Percentiles rank a stretch among this genome's conserved stretches.
Conservation (phyloP, 371 early-diverging fungal species). For the Catenaria anguillulae region DNA sequence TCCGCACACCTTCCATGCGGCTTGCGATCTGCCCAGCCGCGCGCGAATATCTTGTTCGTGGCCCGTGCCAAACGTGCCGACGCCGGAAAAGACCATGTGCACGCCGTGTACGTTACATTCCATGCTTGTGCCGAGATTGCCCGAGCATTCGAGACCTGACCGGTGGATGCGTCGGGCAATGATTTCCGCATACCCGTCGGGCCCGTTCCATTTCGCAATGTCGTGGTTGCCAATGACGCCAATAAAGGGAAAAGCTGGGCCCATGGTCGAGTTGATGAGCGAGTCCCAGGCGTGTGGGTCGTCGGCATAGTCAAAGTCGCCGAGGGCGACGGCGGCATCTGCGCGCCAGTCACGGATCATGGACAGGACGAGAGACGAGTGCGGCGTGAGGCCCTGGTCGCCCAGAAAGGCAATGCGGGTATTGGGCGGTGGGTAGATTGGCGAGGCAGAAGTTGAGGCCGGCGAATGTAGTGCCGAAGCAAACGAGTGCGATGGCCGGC, state of each 20-base stretch:
- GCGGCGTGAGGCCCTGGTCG: constrained; percentile 19
- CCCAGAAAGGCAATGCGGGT: constrained; percentile 17
- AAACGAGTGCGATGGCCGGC: neutral
- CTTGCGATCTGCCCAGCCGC: constrained; percentile 9
- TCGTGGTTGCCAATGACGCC: constrained; percentile 25
- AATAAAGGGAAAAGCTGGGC: constrained; percentile 16
- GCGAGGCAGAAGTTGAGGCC: neutral
- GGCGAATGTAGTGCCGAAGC: neutral
- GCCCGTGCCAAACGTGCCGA: constrained; percentile 20
- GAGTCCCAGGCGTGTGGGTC: constrained; percentile 15
- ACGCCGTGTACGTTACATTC: constrained; percentile 18
- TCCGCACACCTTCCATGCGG: constrained; percentile 21
- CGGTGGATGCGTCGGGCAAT: constrained; percentile 1
- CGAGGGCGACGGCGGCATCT: constrained; percentile 14
- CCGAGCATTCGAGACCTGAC: constrained; percentile 13
- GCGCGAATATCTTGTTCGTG: constrained; percentile 17
- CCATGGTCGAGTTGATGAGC: constrained; percentile 9
- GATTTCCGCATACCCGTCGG: constrained; percentile 15
- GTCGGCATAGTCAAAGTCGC: constrained; percentile 17
- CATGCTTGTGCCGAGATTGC: constrained; percentile 23
- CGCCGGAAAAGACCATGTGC: constrained; percentile 20
- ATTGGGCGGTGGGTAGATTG: neutral
- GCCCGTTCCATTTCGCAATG: constrained; percentile 16
- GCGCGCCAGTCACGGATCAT: constrained; percentile 15
- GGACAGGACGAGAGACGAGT: constrained; percentile 15